These are phyloP conservation scores for Lodderomyces metapsilosis DNA, from an alignment of 1,139 yeast species.

Conservation along the genomic window DNA sequence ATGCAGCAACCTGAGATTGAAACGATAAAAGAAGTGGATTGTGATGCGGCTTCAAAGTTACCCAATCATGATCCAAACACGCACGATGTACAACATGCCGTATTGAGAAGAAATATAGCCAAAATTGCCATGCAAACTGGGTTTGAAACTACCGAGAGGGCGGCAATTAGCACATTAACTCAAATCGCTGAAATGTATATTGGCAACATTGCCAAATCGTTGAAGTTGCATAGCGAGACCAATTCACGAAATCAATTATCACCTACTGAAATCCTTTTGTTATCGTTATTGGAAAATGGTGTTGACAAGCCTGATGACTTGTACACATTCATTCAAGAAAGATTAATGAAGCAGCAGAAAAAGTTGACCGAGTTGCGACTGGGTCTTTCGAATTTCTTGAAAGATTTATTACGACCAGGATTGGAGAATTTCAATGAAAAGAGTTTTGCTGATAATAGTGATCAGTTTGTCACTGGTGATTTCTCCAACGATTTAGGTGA, in stretches of 20 bases:
- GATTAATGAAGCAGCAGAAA: conserved; percentile 63
- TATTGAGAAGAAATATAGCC: conserved; percentile 67
- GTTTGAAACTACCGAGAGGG: conserved; percentile 77
- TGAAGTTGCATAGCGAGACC: conserved; percentile 71
- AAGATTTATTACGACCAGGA: conserved; percentile 82
- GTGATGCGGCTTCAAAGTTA: conserved; percentile 76
- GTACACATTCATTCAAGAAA: conserved; percentile 73
- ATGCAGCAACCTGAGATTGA: conserved; percentile 70
- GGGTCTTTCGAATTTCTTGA: conserved; percentile 72
- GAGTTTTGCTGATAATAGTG: conserved; percentile 86
- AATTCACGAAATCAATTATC: conserved; percentile 46
- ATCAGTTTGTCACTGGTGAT: conserved; percentile 91
- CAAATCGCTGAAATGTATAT: conserved; percentile 82
- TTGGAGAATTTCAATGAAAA: conserved; percentile 71
- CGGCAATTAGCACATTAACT: conserved; percentile 76
- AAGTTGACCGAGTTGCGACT: conserved; percentile 67
- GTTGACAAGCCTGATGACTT: conserved; percentile 76
- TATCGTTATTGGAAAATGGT: conserved; percentile 81
- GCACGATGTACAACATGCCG: conserved; percentile 59
- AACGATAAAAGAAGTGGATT: conserved; percentile 61
- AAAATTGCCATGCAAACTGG: conserved; percentile 92
- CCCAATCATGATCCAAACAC: conserved; percentile 62
- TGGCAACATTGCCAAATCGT: conserved; percentile 67
- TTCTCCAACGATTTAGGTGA: conserved; percentile 91
- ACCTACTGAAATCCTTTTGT: conserved; percentile 51